Percentiles rank a stretch among this genome's conserved stretches.
Conservation (phyloP, 163 green algal species). For the Prototheca wickerhamii region DNA sequence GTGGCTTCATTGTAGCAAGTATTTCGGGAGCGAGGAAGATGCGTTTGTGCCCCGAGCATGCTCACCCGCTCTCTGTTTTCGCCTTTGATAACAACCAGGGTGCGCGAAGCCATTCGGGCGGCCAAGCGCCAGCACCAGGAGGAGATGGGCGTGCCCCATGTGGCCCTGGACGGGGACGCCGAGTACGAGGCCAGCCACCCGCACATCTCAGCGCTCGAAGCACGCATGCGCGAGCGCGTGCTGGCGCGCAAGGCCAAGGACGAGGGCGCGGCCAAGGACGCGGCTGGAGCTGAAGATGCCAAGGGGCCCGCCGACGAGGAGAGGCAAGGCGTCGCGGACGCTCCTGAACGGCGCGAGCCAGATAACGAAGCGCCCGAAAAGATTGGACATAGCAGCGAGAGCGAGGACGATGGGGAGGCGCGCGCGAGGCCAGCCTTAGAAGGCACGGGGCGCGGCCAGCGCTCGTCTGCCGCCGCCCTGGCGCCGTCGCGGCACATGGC, state of each 20-base stretch:
- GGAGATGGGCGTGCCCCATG: neutral
- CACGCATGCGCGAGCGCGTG: conserved; percentile 1
- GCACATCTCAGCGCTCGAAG: neutral
- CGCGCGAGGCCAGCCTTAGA: conserved; percentile 9
- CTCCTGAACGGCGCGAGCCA: no score
- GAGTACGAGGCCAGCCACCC: neutral
- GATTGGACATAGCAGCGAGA: no score
- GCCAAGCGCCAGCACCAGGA: conserved; percentile 19
- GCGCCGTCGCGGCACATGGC: conserved; percentile 19
- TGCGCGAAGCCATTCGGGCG: conserved; percentile 28
- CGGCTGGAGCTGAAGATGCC: neutral
- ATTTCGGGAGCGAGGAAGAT: no score
- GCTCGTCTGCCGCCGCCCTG: conserved; percentile 11
- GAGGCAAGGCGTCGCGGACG: neutral
- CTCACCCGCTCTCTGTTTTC: no score
- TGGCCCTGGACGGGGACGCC: neutral
- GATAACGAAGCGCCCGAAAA: no score
- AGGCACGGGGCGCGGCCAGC: conserved; percentile 6
- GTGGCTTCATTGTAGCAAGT: no score
- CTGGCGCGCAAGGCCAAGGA: neutral
- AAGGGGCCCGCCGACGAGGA: neutral
- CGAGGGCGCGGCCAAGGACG: neutral
- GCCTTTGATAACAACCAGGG: no score
- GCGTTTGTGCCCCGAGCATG: no score
- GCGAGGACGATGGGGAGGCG: neutral